Base-by-base conservation (phyloP, 495 filamentous ascomycete genomes). In the Penicillium macrosclerotiorum region DNA sequence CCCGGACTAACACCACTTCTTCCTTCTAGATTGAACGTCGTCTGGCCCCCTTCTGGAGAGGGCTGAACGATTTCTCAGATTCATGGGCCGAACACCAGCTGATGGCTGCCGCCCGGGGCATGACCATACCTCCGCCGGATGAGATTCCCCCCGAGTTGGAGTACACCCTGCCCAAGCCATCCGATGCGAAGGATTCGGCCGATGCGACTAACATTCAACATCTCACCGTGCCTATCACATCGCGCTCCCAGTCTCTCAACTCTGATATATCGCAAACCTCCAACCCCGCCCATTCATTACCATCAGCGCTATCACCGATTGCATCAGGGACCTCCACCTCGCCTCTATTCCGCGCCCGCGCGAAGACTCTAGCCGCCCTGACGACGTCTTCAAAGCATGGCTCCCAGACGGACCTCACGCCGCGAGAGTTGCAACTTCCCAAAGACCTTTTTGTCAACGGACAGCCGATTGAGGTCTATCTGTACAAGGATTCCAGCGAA, bases 61-160 rank as follows among this genome's bases (percentile, higher is more conserved):
- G 94, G 3, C 74, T 98, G 8, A 86, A 95, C 51, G 92, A 98
- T 55, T 85, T 92, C 52, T 82, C 81, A 4, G 83, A 89, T 30
- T 84, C 85, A 41, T 98, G 93, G 93, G 87, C 89, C 3, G 93
- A 98, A 52, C 80, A 88, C 57, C 92, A 98, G 65, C 80, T 98
- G 12, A 85, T 96, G 62, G 91, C 94, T 29, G 92, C 88, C 16
- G 93, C 87, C 19, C 82, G 89, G 60, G 93, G 88, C 12, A 70
- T 95, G 44, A 80, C 87, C 5, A 85, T 97, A 40, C 92, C 93
- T 37, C 72, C 85, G 17, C 80, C 94, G 30, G 91, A 94, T 60
- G 80, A 91, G 59, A 81, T 86, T 12, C 87, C 89, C 3, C 74
- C 80, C 3, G 82, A 91, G 46, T 76, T 89, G 25, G 67, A 84